Base-by-base conservation (phyloP, 495 filamentous ascomycete species). In the Xylaria palmicola region DNA sequence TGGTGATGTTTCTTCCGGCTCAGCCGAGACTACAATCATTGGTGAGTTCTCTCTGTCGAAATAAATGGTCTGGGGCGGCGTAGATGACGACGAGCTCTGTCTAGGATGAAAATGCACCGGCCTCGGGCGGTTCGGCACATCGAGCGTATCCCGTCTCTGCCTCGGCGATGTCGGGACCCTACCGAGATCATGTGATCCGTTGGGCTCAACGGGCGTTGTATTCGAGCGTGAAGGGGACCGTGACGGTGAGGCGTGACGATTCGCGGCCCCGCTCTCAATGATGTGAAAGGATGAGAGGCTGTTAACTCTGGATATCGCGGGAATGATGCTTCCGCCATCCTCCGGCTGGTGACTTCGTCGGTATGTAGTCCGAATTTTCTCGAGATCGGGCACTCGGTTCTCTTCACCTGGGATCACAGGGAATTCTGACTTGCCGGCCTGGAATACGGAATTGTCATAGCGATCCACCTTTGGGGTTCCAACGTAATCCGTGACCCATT, bases 381-480 rank as follows among this genome's bases (percentile, higher is more conserved):
- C n/a, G 3, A 83, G 68, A 13, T 66, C 51, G 0, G 49, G 30
- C 44, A 82, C 83, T 43, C 80, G 73, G 15, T 73, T 58, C 15
- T 63, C 65, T 53, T 85, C 83, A 5, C 79, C 82, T 1, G 81
- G 81, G 4, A 82, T 72, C 58, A 78, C 72, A 3, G 83, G 82
- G 53, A 79, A 85, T 34, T 74, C 73, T 6, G 70, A 52, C n/a
- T 77, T 76, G 37, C 69, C 68, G 8, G 75, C 71, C 7, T 75
- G 72, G 58, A 84, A 83, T 1, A 76, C 77, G 1, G 73, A 75
- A 29, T 79, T 72, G 62, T 82, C 76, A 55, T 79, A 80, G 20
- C 69, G 68, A 13, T 71, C 68, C 22, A 72, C 67, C 0, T 74
- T 69, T 52, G 78, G 75, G 1, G 71, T 74, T 9, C 79, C 75